Conservation (phyloP, 768 basidiomycete species). For the Tulasnella sp. region DNA sequence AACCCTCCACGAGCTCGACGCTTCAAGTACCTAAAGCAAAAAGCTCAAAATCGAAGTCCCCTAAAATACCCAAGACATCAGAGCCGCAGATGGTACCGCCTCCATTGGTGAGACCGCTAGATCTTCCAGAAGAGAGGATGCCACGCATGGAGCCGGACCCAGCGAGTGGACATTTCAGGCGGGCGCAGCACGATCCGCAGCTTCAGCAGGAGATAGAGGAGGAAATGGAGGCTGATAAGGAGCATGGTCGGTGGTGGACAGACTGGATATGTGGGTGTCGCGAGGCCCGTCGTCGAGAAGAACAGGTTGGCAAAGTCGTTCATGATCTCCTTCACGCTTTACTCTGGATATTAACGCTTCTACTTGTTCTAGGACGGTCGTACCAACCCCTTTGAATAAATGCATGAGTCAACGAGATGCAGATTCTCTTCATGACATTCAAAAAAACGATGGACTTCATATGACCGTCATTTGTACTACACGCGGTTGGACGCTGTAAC, state of each 20-base stretch:
- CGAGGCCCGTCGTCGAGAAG: constrained; percentile 14
- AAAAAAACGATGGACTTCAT: too few relatives aligned
- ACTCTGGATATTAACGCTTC: neutral
- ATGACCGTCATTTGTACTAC: too few relatives aligned
- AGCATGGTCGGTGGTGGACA: constrained; percentile 19
- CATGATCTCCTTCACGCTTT: neutral
- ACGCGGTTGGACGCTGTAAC: too few relatives aligned
- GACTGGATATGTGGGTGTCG: constrained; percentile 22
- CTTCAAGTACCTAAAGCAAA: neutral
- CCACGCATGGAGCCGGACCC: constrained; percentile 14
- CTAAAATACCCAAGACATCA: constrained; percentile 2
- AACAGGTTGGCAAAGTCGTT: constrained; percentile 16
- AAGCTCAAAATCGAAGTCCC: neutral
- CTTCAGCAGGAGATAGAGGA: constrained; percentile 14
- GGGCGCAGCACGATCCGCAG: neutral
- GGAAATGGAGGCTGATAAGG: constrained; percentile 9
- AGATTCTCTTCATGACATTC: too few relatives aligned
- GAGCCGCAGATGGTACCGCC: neutral
- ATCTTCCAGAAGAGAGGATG: constrained; percentile 9
- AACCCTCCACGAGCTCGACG: neutral
- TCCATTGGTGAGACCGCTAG: constrained; percentile 5
- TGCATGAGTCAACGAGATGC: neutral
- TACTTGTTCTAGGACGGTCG: constrained; percentile 17
- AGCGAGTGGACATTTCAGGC: constrained; percentile 8
- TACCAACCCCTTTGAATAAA: constrained; percentile 22